A percentile compares a stretch with the other conserved stretches of the same genome.
Evolutionary conservation across 805 yeast genomes (phyloP).

Genomic region (Starmerella tilneyi): DNA sequence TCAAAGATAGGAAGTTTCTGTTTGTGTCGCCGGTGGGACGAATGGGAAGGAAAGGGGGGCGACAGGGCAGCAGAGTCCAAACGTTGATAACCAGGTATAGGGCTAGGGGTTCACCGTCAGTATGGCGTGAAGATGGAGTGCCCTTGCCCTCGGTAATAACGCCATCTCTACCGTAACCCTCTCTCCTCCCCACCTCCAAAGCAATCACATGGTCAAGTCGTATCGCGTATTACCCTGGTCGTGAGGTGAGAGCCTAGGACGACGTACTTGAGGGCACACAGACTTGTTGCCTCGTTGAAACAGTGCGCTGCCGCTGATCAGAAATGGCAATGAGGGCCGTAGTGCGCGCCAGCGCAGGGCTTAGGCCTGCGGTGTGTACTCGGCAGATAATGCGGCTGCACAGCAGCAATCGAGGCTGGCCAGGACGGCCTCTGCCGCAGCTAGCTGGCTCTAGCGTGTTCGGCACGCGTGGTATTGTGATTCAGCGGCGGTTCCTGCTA

Average conservation of each 20-base stretch:
- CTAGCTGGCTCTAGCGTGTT: not conserved
- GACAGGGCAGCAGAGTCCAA: not conserved
- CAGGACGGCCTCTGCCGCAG: not conserved
- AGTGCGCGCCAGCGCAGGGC: not conserved
- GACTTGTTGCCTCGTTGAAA: too few relatives aligned
- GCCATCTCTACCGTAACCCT: slow-evolving; percentile 2
- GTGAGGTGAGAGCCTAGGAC: not conserved
- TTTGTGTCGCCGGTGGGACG: too few relatives aligned
- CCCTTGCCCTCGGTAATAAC: slow-evolving; percentile 3
- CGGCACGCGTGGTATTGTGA: slow-evolving; percentile 18
- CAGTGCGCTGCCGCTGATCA: too few relatives aligned
- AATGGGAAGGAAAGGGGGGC: not conserved
- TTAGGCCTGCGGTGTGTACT: not conserved
- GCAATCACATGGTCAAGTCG: not conserved
- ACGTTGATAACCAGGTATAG: slow-evolving; percentile 1
- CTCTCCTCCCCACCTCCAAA: not conserved
- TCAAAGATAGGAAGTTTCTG: too few relatives aligned
- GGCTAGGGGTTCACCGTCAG: too few relatives aligned
- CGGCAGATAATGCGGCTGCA: not conserved
- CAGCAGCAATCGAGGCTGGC: not conserved
- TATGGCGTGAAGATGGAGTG: not conserved
- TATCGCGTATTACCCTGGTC: not conserved
- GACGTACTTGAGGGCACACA: not conserved
- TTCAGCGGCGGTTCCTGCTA: slow-evolving; percentile 23
- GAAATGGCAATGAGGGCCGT: not conserved